These are phyloP conservation scores for Coemansia sp. DNA, from an alignment of 192 early-diverging fungal genomes.

Conservation along the genomic window DNA sequence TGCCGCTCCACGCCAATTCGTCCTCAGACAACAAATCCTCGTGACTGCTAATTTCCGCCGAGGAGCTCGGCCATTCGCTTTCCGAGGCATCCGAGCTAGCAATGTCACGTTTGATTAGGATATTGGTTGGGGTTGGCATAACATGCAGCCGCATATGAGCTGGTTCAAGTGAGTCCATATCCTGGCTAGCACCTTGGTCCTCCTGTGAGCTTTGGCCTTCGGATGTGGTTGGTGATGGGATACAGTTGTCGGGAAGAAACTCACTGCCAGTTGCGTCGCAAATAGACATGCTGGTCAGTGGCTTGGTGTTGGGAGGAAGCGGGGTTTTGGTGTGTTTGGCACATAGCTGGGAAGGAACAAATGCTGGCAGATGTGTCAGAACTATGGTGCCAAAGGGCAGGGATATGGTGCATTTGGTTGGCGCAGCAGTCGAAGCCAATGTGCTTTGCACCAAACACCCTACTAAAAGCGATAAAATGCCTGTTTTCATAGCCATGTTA, in stretches of 20 bases:
- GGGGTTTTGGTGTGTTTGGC: neutral
- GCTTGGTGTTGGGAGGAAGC: constrained; percentile 22
- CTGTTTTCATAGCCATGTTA: too few species aligned
- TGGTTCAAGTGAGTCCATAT: too few species aligned
- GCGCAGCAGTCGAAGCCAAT: too few species aligned
- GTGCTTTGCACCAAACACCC: too few species aligned
- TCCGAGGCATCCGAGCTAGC: neutral
- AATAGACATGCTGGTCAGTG: constrained; percentile 10
- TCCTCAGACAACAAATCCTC: neutral
- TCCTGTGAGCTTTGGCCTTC: too few species aligned
- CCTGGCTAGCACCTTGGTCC: too few species aligned
- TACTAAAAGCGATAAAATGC: too few species aligned
- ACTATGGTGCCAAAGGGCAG: constrained; percentile 8
- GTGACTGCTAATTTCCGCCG: neutral
- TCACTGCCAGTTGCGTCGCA: constrained; percentile 24
- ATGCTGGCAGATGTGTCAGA: neutral
- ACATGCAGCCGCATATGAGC: constrained; percentile 3
- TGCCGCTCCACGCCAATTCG: constrained; percentile 22
- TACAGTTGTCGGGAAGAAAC: constrained; percentile 17
- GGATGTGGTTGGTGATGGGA: constrained; percentile 3
- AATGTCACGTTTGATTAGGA: neutral
- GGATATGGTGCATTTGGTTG: neutral
- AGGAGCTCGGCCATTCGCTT: neutral
- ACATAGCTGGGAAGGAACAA: constrained; percentile 1
- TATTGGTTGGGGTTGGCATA: constrained; percentile 10